Percentiles rank a stretch among this genome's conserved stretches.
Evolutionary conservation across 106 monocot species (phyloP).

Genomic region (Acorus calamus): DNA sequence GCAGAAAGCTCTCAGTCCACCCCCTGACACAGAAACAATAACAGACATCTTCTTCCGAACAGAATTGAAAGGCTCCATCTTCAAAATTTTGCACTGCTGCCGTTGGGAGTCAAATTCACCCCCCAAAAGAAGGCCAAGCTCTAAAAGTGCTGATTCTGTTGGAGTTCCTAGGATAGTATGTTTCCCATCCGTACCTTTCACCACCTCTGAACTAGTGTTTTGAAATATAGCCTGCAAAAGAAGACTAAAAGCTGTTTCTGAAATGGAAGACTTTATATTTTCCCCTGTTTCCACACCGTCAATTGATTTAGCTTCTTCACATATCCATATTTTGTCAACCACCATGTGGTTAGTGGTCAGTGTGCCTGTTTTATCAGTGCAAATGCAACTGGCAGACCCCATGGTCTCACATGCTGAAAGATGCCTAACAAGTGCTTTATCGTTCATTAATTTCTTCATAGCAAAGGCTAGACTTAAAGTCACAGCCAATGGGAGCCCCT

Average conservation of each 20-base stretch:
- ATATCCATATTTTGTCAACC: conserved; percentile 76
- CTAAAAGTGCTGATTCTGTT: conserved; percentile 80
- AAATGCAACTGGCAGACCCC: conserved; percentile 93
- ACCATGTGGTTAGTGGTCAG: conserved; percentile 97
- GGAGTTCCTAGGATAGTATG: conserved; percentile 72
- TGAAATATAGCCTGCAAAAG: conserved; percentile 76
- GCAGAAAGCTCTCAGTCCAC: conserved; percentile 49
- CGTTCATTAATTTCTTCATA: conserved; percentile 92
- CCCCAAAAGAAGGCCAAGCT: conserved; percentile 74
- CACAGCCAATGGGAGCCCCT: conserved; percentile 95
- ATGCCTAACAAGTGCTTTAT: conserved; percentile 83
- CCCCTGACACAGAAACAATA: conserved; percentile 48
- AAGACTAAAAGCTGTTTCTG: conserved; percentile 31
- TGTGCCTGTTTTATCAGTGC: conserved; percentile 98
- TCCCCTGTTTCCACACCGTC: conserved; percentile 25
- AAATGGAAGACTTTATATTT: conserved; percentile 29
- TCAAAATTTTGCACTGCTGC: conserved; percentile 41
- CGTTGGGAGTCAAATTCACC: conserved; percentile 28
- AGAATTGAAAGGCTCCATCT: conserved; percentile 96
- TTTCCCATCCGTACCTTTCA: conserved; percentile 52
- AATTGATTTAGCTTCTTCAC: conserved; percentile 36
- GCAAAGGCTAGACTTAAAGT: conserved; percentile 96
- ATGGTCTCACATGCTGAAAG: conserved; percentile 96
- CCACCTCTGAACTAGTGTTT: conserved; percentile 77
- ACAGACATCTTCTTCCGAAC: conserved; percentile 92